These are phyloP conservation scores for Coemansia sp. DNA, from an alignment of 192 early-diverging fungal genomes.

Conservation along the genomic window DNA sequence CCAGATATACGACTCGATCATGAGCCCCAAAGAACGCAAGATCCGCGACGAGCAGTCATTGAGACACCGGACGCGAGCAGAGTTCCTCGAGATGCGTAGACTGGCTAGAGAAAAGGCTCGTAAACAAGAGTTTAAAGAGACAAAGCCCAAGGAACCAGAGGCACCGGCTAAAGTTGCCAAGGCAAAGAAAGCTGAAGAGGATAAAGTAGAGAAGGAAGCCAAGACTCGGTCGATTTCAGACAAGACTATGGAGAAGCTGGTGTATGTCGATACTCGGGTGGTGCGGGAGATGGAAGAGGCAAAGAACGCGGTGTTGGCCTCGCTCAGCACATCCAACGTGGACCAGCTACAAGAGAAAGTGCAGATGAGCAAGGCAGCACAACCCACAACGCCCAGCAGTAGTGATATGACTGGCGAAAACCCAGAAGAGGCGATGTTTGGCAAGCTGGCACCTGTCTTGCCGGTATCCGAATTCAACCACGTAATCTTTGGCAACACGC, in stretches of 20 bases:
- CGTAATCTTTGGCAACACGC: constrained; percentile 63
- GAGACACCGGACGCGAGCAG: constrained; percentile 31
- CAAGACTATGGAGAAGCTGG: constrained; percentile 38
- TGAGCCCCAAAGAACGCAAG: constrained; percentile 23
- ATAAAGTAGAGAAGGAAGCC: background rate
- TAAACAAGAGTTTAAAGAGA: background rate
- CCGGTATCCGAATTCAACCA: constrained; percentile 51
- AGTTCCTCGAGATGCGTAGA: constrained; percentile 29
- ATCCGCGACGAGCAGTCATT: constrained; percentile 39
- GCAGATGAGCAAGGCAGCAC: background rate
- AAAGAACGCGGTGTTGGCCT: constrained; percentile 36
- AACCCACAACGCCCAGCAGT: background rate
- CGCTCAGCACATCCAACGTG: constrained; percentile 14
- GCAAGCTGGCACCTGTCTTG: constrained; percentile 15
- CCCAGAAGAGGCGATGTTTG: background rate
- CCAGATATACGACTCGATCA: constrained; percentile 46
- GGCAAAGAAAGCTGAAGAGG: background rate
- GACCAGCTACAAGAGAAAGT: constrained; percentile 29
- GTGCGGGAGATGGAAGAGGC: constrained; percentile 46
- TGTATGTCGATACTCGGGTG: constrained; percentile 40
- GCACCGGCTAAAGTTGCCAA: background rate
- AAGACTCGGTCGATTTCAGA: constrained; percentile 22
- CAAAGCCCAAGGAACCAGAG: background rate
- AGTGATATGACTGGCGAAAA: background rate
- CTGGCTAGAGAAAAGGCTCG: constrained; percentile 14